Percentiles rank a stretch among this genome's conserved stretches.
These are phyloP conservation scores for Durusdinium trenchii DNA, from an alignment of 73 alveolate species.

Conservation along the genomic window DNA sequence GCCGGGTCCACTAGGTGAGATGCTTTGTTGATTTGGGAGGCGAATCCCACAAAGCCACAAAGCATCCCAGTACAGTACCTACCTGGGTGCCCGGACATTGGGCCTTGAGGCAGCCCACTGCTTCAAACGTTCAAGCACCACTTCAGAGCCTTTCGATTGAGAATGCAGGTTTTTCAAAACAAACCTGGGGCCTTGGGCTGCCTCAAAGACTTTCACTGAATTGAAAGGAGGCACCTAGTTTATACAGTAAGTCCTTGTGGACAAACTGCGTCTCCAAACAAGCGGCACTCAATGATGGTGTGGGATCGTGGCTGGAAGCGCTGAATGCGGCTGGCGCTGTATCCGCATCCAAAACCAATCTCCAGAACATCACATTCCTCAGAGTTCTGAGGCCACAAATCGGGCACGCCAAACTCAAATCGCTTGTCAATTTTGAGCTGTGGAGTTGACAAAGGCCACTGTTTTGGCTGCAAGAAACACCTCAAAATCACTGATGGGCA, in stretches of 20 bases:
- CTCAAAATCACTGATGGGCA: neutral
- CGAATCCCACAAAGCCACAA: too few relatives aligned
- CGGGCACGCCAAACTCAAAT: neutral
- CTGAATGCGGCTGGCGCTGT: constrained; percentile 91
- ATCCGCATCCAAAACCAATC: constrained; percentile 85
- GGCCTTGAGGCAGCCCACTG: constrained; percentile 92
- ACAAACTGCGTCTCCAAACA: too few relatives aligned
- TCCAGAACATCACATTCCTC: constrained; percentile 78
- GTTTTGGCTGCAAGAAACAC: neutral
- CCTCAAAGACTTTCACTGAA: neutral
- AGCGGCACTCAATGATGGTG: constrained; percentile 82
- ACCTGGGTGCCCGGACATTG: too few relatives aligned
- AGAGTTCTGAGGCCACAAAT: neutral
- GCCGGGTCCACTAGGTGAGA: too few relatives aligned
- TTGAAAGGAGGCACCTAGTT: too few relatives aligned
- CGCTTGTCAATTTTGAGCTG: too few relatives aligned
- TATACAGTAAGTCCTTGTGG: too few relatives aligned
- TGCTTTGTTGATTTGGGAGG: too few relatives aligned
- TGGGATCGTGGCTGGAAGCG: constrained; percentile 73
- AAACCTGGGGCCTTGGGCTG: neutral
- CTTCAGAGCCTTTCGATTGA: constrained; percentile 56
- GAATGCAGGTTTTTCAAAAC: neutral
- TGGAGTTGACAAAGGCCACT: too few relatives aligned
- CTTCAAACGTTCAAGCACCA: constrained; percentile 62
- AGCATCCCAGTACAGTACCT: too few relatives aligned